Evolutionary conservation across 768 basidiomycete species (phyloP).

Genomic region (Hypsizygus marmoreus): DNA sequence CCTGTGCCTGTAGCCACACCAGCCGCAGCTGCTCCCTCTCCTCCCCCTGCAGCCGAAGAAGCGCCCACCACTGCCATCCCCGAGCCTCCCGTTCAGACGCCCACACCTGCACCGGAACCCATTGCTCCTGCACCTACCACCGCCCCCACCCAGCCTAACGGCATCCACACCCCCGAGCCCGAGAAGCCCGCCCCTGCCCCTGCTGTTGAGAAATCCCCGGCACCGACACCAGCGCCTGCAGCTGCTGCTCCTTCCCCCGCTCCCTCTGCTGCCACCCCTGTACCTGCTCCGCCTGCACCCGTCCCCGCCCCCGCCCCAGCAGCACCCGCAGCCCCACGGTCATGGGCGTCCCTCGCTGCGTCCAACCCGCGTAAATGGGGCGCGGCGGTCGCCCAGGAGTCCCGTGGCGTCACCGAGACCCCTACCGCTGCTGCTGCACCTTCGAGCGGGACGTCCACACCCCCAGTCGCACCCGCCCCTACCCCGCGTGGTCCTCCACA

Average conservation of each 20-base stretch:
- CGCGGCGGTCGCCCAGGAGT: constrained; percentile 73
- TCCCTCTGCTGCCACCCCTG: constrained; percentile 28
- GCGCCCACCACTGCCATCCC: constrained; percentile 42
- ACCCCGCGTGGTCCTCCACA: constrained; percentile 23
- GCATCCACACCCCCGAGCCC: constrained; percentile 39
- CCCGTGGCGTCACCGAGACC: constrained; percentile 74
- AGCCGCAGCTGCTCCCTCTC: constrained; percentile 27
- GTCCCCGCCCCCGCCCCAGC: constrained; percentile 33
- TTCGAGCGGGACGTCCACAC: constrained; percentile 38
- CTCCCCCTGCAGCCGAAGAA: constrained; percentile 36
- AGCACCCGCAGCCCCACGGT: constrained; percentile 59
- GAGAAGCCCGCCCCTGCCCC: constrained; percentile 32
- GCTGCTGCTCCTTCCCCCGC: constrained; percentile 32
- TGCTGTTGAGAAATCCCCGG: constrained; percentile 24
- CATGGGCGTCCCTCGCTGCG: constrained; percentile 93
- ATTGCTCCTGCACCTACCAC: constrained; percentile 25
- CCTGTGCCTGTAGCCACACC: constrained; percentile 35
- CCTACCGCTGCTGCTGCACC: constrained; percentile 23
- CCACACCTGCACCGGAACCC: constrained; percentile 36
- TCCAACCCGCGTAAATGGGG: constrained; percentile 85
- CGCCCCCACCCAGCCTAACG: constrained; percentile 33
- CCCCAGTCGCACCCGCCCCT: constrained; percentile 34
- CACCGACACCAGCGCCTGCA: constrained; percentile 32
- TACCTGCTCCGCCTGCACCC: constrained; percentile 27
- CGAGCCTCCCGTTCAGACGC: constrained; percentile 33